Percentiles rank a stretch among this genome's conserved stretches.
phyloP scores from a whole-genome alignment of 352 stramenopile species.

The Phytophthora sojae region DNA sequence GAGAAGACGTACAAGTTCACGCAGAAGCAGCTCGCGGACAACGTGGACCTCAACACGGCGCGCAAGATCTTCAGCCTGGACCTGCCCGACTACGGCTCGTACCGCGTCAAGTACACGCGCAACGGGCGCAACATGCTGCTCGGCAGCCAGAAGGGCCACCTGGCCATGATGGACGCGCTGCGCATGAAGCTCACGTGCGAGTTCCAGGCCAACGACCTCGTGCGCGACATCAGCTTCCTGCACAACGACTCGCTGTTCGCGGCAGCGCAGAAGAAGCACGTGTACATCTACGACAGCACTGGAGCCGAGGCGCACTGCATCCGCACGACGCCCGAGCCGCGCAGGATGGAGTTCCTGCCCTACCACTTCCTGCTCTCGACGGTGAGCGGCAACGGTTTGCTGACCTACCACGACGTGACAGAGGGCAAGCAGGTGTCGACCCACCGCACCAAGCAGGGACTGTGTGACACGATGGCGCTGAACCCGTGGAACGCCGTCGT shows the following conservation, averaged over 20 bases:
- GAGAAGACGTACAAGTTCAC: constrained; percentile 97
- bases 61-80: constrained; percentile 96
- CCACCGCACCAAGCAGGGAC: constrained; percentile 93
- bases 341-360: constrained; percentile 96
- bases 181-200: constrained; percentile 93
- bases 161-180: constrained; percentile 95
- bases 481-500: constrained; percentile 98
- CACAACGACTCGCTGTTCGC: constrained; percentile 98
- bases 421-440: constrained; percentile 93
- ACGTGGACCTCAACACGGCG: constrained; percentile 95
- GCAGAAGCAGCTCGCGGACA: constrained; percentile 86
- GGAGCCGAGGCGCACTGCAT: constrained; percentile 98
- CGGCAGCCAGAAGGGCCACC: constrained; percentile 94
- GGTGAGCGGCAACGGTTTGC: constrained; percentile 89
- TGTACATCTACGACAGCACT: constrained; percentile 98
- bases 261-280: constrained; percentile 97
- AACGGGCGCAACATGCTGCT: constrained; percentile 97
- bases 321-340: constrained; percentile 91
- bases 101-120: constrained; percentile 94
- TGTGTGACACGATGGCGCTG: constrained; percentile 93
- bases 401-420: constrained; percentile 98
- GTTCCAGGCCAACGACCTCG: constrained; percentile 94
- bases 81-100: constrained; percentile 93
- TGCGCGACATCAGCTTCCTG: constrained; percentile 96
- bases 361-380: constrained; percentile 99